Evolutionary conservation across 2,329 filamentous ascomycete genomes (phyloP), one percentile per base, ranked within the genome.

Genomic region (Diaporthe sp.): DNA sequence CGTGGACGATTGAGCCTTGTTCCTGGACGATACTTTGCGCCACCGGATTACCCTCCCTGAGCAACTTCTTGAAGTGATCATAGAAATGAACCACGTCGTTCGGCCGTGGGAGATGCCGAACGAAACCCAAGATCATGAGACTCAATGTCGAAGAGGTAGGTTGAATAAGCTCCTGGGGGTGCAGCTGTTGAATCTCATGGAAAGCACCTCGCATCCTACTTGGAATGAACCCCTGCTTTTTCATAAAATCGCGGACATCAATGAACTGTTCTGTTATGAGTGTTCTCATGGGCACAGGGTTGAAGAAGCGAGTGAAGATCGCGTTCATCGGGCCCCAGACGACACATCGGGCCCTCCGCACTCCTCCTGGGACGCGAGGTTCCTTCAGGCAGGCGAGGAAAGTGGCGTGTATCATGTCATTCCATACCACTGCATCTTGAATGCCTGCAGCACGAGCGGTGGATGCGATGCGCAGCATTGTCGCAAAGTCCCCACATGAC

Each of bases 381-480:
- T 90, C 88, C 70, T 81, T 80, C 50, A 85, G 81, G 3, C 83
- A 84, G 65, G 86, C 83, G 70, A 83, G 80, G 71, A 87, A 87
- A 12, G 91, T 84, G 27, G 86, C 81, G 77, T 91, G 87, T 30
- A 93, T 80, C 25, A 89, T 77, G 77, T 90, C 88, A 76, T 88
- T 87, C 72, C 86, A 83, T 75, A 90, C 83, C 58, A 86, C 77
- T 59, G 84, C 82, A 75, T 88, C 85, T 65, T 89, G 84, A 25
- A 89, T 82, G 15, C 86, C 81, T 7, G 85, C 82, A 42, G 83
- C 76, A 58, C 87, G 85, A 6, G 91, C 87, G 56, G 89, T 85
- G 6, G 87, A 81, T 68, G 92, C 85, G 58, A 93, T 86, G 42
- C 85, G 84, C 56, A 86, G 84, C 37, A 95, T 85, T 35, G 87